phyloP scores from a whole-genome alignment of 129 eudicot genomes.

The Calendula officinalis region DNA sequence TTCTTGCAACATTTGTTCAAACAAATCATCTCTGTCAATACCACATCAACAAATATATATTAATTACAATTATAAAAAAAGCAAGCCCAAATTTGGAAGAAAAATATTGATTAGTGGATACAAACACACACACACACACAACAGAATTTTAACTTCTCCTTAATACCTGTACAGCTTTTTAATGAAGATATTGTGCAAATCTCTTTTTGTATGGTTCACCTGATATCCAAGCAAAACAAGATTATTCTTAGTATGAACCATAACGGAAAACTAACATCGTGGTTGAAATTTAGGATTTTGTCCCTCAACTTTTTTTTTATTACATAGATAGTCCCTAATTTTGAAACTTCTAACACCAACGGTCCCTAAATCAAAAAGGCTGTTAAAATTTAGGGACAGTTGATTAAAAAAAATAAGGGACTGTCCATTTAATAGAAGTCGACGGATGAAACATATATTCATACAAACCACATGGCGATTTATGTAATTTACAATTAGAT shows the following conservation, averaged over 20 bases:
- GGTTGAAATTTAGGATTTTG: no score
- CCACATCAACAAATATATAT: slow-evolving; percentile 8
- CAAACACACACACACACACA: neutral
- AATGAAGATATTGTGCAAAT: slow-evolving; percentile 91
- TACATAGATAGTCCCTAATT: no score
- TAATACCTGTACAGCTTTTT: slow-evolving; percentile 78
- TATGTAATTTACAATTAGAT: no score
- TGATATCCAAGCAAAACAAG: slow-evolving; percentile 30
- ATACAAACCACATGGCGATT: no score
- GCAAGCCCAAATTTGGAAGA: neutral
- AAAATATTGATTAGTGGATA: neutral
- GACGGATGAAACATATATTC: no score
- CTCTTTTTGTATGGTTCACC: slow-evolving; percentile 95
- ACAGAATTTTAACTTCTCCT: neutral
- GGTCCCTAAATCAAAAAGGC: no score
- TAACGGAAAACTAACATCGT: neutral
- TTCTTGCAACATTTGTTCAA: slow-evolving; percentile 97
- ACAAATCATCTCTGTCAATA: slow-evolving; percentile 72
- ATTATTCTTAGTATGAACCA: neutral
- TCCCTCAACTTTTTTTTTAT: no score
- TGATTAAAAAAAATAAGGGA: no score
- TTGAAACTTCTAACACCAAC: no score
- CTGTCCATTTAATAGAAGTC: no score
- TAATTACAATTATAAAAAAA: neutral
- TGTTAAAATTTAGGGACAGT: no score